A percentile compares a stretch with the other conserved stretches of the same genome.
phyloP scores from a whole-genome alignment of 805 yeast genomes.

The Schizosaccharomyces lindneri region DNA sequence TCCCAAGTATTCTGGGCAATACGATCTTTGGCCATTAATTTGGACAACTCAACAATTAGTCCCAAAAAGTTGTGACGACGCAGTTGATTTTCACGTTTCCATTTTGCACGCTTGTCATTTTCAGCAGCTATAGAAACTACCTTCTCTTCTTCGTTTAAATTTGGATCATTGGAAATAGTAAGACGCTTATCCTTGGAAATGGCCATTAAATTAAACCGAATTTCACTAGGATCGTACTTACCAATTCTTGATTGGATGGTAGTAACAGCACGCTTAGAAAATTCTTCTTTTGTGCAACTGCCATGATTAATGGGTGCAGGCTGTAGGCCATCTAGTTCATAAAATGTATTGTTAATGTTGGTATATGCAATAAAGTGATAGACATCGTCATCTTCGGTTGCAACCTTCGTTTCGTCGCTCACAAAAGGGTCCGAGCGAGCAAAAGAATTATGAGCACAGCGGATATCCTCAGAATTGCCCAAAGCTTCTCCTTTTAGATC shows the following conservation, averaged over 20 bases:
- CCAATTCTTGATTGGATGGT: slow-evolving; percentile 24
- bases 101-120: slow-evolving; percentile 22
- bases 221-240: slow-evolving; percentile 23
- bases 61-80: slow-evolving; percentile 31
- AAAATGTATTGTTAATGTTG: slow-evolving; percentile 20
- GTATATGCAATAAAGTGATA: slow-evolving; percentile 39
- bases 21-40: slow-evolving; percentile 54
- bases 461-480: slow-evolving; percentile 30
- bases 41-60: slow-evolving; percentile 23
- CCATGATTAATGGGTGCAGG: slow-evolving; percentile 31
- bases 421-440: slow-evolving; percentile 27
- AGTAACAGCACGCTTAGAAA: slow-evolving; percentile 20
- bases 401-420: slow-evolving; percentile 17
- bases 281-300: slow-evolving; percentile 18
- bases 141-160: slow-evolving; percentile 22
- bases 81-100: slow-evolving; percentile 30
- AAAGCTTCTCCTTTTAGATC: slow-evolving; percentile 32
- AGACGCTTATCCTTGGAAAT: slow-evolving; percentile 25
- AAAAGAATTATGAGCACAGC: slow-evolving; percentile 37
- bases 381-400: slow-evolving; percentile 17
- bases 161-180: slow-evolving; percentile 20
- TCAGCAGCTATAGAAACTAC: slow-evolving; percentile 19
- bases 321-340: slow-evolving; percentile 40
- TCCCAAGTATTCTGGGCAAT: slow-evolving; percentile 57
- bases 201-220: slow-evolving; percentile 32